Base-by-base conservation (phyloP, 2,329 filamentous ascomycete species). In the Chaetomium sp. region DNA sequence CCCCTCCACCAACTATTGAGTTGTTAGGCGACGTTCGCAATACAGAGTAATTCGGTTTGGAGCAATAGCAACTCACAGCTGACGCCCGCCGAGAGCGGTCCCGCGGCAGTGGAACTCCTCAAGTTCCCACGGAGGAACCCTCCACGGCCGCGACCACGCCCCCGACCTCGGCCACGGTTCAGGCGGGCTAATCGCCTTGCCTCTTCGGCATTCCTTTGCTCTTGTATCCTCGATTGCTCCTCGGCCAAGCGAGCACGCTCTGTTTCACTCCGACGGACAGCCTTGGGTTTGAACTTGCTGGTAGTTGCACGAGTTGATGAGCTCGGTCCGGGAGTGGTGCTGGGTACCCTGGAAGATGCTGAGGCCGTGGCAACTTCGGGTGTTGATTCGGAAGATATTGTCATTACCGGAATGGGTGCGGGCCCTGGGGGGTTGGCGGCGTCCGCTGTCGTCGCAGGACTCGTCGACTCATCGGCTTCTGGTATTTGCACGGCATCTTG, bases 191-290 rank as follows among this genome's bases (percentile, higher is more conserved):
- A 59, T 47, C 68, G 64, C 6, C 70, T 70, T 4, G 73, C 74
- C 33, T 78, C 76, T 23, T 74, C 73, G 1, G 72, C 74, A 25
- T 70, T 71, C 47, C 72, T 73, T 58, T 72, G 68, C 38, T 70
- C 71, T 23, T 73, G 70, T 57, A 75, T 72, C 54, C 67, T 71
- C 35, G 69, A 65, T 68, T 71, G 78, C 71, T 74, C 76, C 70
- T 72, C 76, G 64, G 70, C 79, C 45, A 73, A 73, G 65, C 72
- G 76, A 60, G 70, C 75, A 65, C 72, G 77, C 72, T 74, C 79
- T 54, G 71, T 74, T 57, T 76, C 73, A 29, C 72, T 72, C 16
- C 75, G 69, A 25, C 76, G 72, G 21, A 77, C 70, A 1, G 67
- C 74, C 62, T 75, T 77, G 7, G 76, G 76, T 42, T 73, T 74